phyloP scores from a whole-genome alignment of 2,329 filamentous ascomycete genomes.

The Tolypocladium sp. region DNA sequence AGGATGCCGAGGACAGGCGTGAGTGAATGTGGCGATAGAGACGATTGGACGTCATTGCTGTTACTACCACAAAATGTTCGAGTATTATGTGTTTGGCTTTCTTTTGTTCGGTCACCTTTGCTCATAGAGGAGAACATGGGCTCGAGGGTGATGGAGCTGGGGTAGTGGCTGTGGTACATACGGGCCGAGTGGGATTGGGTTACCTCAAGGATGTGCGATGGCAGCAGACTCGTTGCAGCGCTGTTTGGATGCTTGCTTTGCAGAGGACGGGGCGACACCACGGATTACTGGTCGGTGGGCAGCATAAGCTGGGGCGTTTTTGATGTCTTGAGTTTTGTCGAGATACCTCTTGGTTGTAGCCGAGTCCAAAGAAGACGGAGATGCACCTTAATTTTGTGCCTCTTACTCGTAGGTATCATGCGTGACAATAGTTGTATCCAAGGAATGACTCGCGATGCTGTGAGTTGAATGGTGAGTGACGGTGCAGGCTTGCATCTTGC shows the following conservation, averaged over 20 bases:
- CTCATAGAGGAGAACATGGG: not conserved
- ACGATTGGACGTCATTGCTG: not conserved
- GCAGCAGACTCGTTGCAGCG: not conserved
- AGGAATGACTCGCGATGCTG: not conserved
- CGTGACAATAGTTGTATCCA: not conserved
- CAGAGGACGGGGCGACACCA: not conserved
- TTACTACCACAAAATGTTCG: not conserved
- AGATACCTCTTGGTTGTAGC: constrained; percentile 8
- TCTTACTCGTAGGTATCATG: too few species aligned
- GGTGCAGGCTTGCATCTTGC: not conserved
- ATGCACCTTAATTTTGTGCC: not conserved
- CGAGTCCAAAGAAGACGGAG: constrained; percentile 1
- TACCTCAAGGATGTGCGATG: not conserved
- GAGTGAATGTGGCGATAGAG: not conserved
- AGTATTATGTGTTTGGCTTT: not conserved
- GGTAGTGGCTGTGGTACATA: not conserved
- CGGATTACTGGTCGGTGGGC: not conserved
- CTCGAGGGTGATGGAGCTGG: not conserved
- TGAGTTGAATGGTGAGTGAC: not conserved
- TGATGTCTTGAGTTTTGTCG: constrained; percentile 4
- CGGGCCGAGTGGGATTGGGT: not conserved
- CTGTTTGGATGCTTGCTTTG: constrained; percentile 8
- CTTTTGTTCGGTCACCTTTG: not conserved
- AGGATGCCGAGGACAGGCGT: not conserved
- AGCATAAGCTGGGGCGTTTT: constrained; percentile 10